Conservation (phyloP, 768 basidiomycete species). For the Clitopilus hobsonii region DNA sequence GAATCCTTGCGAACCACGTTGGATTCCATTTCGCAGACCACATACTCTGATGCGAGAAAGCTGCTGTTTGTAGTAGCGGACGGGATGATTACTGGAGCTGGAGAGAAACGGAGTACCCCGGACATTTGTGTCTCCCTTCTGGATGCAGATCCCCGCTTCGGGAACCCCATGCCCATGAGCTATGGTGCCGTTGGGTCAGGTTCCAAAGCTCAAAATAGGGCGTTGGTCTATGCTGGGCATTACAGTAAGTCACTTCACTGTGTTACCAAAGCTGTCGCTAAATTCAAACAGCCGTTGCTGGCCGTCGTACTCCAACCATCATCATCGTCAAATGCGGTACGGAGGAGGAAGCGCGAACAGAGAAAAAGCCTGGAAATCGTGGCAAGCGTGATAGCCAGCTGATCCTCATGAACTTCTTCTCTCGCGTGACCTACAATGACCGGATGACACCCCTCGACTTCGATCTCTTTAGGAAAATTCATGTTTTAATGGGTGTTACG, state of each 20-base stretch:
- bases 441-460: conserved; percentile 97
- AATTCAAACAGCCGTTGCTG: conserved; percentile 56
- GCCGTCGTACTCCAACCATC: conserved; percentile 89
- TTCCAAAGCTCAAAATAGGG: conserved; percentile 84
- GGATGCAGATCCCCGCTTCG: conserved; percentile 93
- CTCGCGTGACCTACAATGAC: conserved; percentile 98
- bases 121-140: conserved; percentile 92
- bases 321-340: conserved; percentile 96
- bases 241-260: conserved; percentile 64
- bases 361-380: conserved; percentile 95
- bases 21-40: conserved; percentile 88
- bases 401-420: conserved; percentile 99
- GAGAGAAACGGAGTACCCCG: conserved; percentile 93
- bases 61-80: conserved; percentile 93
- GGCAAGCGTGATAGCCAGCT: conserved; percentile 99
- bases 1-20: conserved; percentile 88
- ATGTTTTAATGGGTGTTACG: conserved; percentile 96
- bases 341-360: conserved; percentile 72
- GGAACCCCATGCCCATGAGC: conserved; percentile 92
- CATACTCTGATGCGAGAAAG: conserved; percentile 90
- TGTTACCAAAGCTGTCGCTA: background rate
- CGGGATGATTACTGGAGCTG: conserved; percentile 97
- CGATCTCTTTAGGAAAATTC: conserved; percentile 95
- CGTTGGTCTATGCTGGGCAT: conserved; percentile 99
- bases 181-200: conserved; percentile 91